A percentile compares a stretch with the other conserved stretches of the same genome.
These are phyloP conservation scores for Entelexis sorbosivorans DNA, from an alignment of 1,139 yeast species.

Conservation along the genomic window DNA sequence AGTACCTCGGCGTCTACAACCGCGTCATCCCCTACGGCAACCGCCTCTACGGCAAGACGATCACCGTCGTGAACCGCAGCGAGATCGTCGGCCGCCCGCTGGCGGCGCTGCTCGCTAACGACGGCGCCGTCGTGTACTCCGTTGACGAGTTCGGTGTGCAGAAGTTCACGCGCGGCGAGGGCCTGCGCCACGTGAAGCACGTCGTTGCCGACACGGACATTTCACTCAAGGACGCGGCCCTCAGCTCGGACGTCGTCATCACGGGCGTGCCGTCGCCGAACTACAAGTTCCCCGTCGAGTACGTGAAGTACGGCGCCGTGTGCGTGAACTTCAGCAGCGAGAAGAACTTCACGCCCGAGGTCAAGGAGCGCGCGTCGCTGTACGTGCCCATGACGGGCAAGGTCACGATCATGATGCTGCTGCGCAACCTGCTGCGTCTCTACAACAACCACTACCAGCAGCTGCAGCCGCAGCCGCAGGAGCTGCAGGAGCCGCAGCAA, in stretches of 20 bases:
- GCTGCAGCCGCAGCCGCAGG: not conserved
- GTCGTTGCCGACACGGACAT: conserved; percentile 52
- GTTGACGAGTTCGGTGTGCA: conserved; percentile 81
- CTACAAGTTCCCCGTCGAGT: conserved; percentile 77
- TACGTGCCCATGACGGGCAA: conserved; percentile 95
- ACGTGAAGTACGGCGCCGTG: conserved; percentile 75
- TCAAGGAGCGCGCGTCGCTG: conserved; percentile 74
- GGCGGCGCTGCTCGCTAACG: conserved; percentile 91
- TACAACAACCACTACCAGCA: conserved; percentile 42
- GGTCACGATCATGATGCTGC: conserved; percentile 86
- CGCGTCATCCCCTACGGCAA: conserved; percentile 74
- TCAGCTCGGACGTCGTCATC: conserved; percentile 76
- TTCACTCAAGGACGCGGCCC: conserved; percentile 53
- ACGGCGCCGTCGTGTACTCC: conserved; percentile 92
- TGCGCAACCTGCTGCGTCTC: conserved; percentile 74
- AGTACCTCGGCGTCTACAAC: conserved; percentile 81
- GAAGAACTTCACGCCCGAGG: conserved; percentile 70
- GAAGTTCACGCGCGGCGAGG: conserved; percentile 88
- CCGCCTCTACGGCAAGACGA: conserved; percentile 81
- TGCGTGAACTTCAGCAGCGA: conserved; percentile 83
- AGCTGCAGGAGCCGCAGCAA: no score
- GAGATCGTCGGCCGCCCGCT: conserved; percentile 96
- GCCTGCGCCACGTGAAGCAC: conserved; percentile 70
- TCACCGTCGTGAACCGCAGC: conserved; percentile 81
- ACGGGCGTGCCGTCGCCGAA: conserved; percentile 84